Evolutionary conservation across 1,284 basidiomycete species (phyloP).

Genomic region (Apiotrichum montevideense): DNA sequence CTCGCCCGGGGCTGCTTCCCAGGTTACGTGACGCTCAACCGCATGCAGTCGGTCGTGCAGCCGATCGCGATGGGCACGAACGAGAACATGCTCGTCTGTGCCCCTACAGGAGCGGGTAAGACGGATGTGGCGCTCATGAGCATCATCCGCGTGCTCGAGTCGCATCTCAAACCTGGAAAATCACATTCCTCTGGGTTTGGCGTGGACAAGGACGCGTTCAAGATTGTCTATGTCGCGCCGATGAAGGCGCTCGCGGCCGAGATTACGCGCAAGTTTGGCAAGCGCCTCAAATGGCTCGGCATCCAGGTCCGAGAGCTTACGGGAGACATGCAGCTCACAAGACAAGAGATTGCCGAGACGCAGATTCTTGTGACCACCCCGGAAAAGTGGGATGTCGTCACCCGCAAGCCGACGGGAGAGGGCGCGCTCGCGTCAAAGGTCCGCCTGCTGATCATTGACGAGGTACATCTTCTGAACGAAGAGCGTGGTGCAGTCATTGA

Average conservation of each 20-base stretch:
- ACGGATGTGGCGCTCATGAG: constrained; percentile 97
- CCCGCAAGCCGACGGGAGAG: constrained; percentile 92
- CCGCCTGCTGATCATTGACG: constrained; percentile 94
- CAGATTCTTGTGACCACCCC: constrained; percentile 99
- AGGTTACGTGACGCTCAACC: constrained; percentile 83
- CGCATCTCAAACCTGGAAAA: constrained; percentile 51
- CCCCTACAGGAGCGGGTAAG: constrained; percentile 98
- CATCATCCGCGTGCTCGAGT: constrained; percentile 79
- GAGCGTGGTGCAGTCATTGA: constrained; percentile 98
- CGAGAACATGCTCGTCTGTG: constrained; percentile 94
- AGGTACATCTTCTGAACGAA: constrained; percentile 95
- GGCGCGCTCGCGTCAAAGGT: constrained; percentile 88
- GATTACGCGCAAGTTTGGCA: constrained; percentile 87
- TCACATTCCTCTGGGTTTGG: constrained; percentile 48
- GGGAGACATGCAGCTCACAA: constrained; percentile 97
- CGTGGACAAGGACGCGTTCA: constrained; percentile 74
- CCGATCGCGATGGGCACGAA: constrained; percentile 89
- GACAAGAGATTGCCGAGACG: constrained; percentile 87
- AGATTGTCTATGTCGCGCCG: constrained; percentile 97
- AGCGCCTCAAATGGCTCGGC: constrained; percentile 81
- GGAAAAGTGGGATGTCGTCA: constrained; percentile 99
- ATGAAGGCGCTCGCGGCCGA: constrained; percentile 98
- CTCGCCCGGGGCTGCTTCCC: constrained; percentile 83
- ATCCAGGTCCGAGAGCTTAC: constrained; percentile 89
- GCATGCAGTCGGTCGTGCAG: constrained; percentile 93